These are phyloP conservation scores for Ustilago sp. DNA, from an alignment of 1,284 basidiomycete genomes.

Conservation along the genomic window DNA sequence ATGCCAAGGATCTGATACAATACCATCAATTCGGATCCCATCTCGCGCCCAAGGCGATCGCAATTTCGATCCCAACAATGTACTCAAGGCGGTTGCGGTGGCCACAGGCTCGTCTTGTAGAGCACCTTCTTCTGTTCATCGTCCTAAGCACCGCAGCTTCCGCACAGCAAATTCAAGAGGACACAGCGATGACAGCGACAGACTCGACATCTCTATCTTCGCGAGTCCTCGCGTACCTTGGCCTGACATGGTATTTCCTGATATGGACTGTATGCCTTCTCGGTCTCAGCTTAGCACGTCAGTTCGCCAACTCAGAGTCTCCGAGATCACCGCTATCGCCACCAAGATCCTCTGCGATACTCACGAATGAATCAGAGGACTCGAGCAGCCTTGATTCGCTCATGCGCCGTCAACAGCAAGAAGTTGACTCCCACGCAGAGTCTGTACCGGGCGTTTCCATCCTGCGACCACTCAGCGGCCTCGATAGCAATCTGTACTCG, in stretches of 20 bases:
- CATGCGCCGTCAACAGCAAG: conserved; percentile 75
- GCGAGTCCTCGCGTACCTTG: conserved; percentile 14
- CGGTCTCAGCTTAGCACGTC: conserved; percentile 74
- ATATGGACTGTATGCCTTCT: conserved; percentile 82
- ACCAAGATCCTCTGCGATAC: conserved; percentile 33
- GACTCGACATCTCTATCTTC: neutral
- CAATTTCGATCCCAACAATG: neutral
- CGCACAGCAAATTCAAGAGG: neutral
- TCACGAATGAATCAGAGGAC: conserved; percentile 75
- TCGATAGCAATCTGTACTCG: conserved; percentile 64
- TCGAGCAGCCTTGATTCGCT: conserved; percentile 70
- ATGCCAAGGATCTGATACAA: neutral
- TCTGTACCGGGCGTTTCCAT: conserved; percentile 61
- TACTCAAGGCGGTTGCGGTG: neutral
- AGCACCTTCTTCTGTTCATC: neutral
- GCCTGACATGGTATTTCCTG: conserved; percentile 77
- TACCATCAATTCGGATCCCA: neutral
- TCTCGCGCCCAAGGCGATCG: neutral
- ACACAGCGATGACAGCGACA: neutral
- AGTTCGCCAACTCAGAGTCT: conserved; percentile 23
- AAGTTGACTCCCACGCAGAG: conserved; percentile 76
- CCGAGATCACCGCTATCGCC: conserved; percentile 43
- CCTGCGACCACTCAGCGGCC: conserved; percentile 64
- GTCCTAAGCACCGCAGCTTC: neutral
- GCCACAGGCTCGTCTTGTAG: neutral